These are phyloP conservation scores for Capsella bursapastoris DNA, from an alignment of 345 rosid species.

Conservation along the genomic window DNA sequence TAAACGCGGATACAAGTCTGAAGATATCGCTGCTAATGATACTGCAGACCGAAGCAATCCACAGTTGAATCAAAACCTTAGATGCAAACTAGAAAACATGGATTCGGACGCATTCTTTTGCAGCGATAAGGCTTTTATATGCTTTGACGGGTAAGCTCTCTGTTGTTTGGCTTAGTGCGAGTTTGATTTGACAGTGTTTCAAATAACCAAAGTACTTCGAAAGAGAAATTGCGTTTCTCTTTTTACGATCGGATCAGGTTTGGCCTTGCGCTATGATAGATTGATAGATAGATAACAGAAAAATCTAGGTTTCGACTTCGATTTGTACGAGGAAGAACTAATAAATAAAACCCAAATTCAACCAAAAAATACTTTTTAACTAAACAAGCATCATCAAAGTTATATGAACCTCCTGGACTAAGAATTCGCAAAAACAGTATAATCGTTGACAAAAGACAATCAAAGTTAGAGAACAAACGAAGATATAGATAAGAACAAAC, in stretches of 20 bases:
- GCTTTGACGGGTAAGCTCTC: neutral
- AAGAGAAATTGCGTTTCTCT: neutral
- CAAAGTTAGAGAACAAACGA: constrained; percentile 25
- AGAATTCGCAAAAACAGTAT: constrained; percentile 15
- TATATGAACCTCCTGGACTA: constrained; percentile 14
- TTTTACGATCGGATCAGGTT: neutral
- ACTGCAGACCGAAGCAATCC: neutral
- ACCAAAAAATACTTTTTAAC: neutral
- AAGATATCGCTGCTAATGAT: neutral
- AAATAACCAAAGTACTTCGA: neutral
- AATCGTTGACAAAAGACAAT: constrained; percentile 18
- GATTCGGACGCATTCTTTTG: neutral
- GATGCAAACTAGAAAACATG: too few species aligned
- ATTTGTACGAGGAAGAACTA: constrained; percentile 3
- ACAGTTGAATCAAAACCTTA: neutral
- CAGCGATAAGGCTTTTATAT: neutral
- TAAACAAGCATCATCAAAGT: constrained; percentile 26
- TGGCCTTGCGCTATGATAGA: neutral
- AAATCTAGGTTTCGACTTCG: constrained; percentile 33
- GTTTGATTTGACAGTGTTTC: constrained; percentile 15
- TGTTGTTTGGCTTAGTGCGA: constrained; percentile 8
- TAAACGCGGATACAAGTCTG: neutral
- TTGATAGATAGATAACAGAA: neutral
- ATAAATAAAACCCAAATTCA: constrained; percentile 3
- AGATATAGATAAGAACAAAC: constrained; percentile 78